These are phyloP conservation scores for Xerocomus brunneocitrinus DNA, from an alignment of 768 basidiomycete species.

Conservation along the genomic window DNA sequence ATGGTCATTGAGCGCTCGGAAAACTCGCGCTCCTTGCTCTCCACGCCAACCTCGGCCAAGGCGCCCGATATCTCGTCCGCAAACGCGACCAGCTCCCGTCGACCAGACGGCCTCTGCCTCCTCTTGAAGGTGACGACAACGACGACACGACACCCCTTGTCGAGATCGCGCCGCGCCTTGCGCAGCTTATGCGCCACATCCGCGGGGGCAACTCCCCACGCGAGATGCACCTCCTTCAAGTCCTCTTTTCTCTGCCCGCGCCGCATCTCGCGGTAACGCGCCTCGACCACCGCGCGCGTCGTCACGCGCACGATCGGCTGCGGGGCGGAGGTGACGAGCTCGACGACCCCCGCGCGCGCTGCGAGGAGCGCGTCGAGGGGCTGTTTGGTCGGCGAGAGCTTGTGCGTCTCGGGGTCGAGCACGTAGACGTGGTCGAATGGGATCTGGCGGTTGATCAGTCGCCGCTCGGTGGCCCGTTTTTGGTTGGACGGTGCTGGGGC, in stretches of 20 bases:
- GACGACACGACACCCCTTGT: slow-evolving; percentile 54
- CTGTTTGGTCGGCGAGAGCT: slow-evolving; percentile 32
- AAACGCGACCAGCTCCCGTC: slow-evolving; percentile 40
- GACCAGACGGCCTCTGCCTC: slow-evolving; percentile 32
- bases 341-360: slow-evolving; percentile 43
- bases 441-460: slow-evolving; percentile 40
- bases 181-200: slow-evolving; percentile 66
- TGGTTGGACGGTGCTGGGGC: neutral
- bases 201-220: slow-evolving; percentile 56
- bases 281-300: slow-evolving; percentile 40
- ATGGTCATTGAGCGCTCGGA: slow-evolving; percentile 36
- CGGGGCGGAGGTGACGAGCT: slow-evolving; percentile 49
- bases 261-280: slow-evolving; percentile 35
- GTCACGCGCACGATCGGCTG: slow-evolving; percentile 59
- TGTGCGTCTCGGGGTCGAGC: slow-evolving; percentile 42
- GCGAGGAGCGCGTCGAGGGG: slow-evolving; percentile 42
- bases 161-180: slow-evolving; percentile 53
- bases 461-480: slow-evolving; percentile 1
- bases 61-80: slow-evolving; percentile 39
- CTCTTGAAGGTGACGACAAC: slow-evolving; percentile 50
- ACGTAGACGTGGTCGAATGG: slow-evolving; percentile 39
- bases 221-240: slow-evolving; percentile 65
- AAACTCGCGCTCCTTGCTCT: slow-evolving; percentile 46
- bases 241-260: slow-evolving; percentile 29
- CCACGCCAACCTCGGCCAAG: slow-evolving; percentile 48